Conservation (phyloP, 2,329 filamentous ascomycete genomes). For the Exophiala xenobiotica region DNA sequence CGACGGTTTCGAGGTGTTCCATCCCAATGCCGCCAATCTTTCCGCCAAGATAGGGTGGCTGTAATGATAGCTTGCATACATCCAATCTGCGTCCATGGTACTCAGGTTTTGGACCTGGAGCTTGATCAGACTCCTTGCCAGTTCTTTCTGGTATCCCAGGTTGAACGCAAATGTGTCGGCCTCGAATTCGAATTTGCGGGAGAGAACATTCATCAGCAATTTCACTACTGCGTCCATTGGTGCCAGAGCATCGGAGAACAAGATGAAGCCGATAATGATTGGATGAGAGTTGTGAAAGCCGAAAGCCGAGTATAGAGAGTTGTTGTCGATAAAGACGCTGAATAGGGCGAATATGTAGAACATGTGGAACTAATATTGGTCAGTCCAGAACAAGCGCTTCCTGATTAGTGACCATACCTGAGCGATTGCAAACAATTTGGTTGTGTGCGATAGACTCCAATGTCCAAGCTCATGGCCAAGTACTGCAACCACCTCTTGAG, state of each 20-base stretch:
- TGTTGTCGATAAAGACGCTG: constrained; percentile 96
- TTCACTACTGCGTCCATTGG: constrained; percentile 95
- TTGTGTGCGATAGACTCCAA: constrained; percentile 95
- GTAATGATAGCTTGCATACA: constrained; percentile 98
- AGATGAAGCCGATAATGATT: constrained; percentile 94
- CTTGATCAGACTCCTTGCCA: constrained; percentile 88
- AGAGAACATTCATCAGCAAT: constrained; percentile 92
- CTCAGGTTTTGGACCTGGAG: constrained; percentile 97
- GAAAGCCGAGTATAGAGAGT: constrained; percentile 84
- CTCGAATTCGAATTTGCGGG: constrained; percentile 92
- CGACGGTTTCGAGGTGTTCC: constrained; percentile 65
- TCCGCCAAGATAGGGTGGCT: constrained; percentile 96
- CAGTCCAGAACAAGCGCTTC: constrained; percentile 3
- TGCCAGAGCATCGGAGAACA: constrained; percentile 94
- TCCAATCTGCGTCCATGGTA: constrained; percentile 97
- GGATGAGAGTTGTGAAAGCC: constrained; percentile 81
- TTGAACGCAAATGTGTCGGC: constrained; percentile 83
- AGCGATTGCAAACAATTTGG: constrained; percentile 81
- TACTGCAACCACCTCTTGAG: constrained; percentile 90
- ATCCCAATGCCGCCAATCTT: constrained; percentile 84
- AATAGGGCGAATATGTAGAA: constrained; percentile 97
- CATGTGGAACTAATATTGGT: constrained; percentile 68
- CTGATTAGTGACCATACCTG: constrained; percentile 56
- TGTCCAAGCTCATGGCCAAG: constrained; percentile 94
- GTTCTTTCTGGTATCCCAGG: constrained; percentile 78